Percentiles rank a stretch among this genome's conserved stretches.
Conservation (phyloP, 768 basidiomycete species). For the Lactifluus echinatus region DNA sequence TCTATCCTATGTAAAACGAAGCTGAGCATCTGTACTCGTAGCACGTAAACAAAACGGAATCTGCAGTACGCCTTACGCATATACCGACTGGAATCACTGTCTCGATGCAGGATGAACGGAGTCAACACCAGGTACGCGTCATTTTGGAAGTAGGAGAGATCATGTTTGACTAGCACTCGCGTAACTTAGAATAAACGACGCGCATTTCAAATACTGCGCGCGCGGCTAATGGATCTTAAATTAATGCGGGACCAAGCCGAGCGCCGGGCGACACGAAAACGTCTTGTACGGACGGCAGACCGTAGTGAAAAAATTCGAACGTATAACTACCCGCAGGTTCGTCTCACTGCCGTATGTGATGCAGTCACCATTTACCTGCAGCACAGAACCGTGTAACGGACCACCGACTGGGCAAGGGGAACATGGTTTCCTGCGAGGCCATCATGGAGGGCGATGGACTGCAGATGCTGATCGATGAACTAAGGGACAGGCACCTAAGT, state of each 20-base stretch:
- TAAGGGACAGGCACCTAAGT: constrained; percentile 9
- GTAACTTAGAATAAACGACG: constrained; percentile 88
- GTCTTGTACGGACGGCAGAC: constrained; percentile 73
- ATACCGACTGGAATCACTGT: constrained; percentile 89
- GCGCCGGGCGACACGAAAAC: constrained; percentile 58
- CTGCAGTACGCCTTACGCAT: constrained; percentile 91
- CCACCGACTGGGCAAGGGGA: constrained; percentile 20
- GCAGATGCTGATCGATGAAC: background rate
- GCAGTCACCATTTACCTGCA: background rate
- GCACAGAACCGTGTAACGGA: constrained; percentile 20
- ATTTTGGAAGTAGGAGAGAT: background rate
- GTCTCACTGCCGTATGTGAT: background rate
- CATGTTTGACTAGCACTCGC: background rate
- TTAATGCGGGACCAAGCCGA: constrained; percentile 60
- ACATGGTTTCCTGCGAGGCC: constrained; percentile 15
- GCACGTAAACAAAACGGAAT: constrained; percentile 99
- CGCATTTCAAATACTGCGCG: constrained; percentile 84
- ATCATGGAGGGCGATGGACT: constrained; percentile 20
- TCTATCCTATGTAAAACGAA: background rate
- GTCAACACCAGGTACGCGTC: constrained; percentile 75
- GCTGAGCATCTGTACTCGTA: constrained; percentile 25
- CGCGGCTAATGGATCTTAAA: constrained; percentile 77
- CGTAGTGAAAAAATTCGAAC: constrained; percentile 93
- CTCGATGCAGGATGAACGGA: constrained; percentile 96
- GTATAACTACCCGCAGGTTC: constrained; percentile 85